Base-by-base conservation (phyloP, 768 basidiomycete species). In the Podaxis sp. region DNA sequence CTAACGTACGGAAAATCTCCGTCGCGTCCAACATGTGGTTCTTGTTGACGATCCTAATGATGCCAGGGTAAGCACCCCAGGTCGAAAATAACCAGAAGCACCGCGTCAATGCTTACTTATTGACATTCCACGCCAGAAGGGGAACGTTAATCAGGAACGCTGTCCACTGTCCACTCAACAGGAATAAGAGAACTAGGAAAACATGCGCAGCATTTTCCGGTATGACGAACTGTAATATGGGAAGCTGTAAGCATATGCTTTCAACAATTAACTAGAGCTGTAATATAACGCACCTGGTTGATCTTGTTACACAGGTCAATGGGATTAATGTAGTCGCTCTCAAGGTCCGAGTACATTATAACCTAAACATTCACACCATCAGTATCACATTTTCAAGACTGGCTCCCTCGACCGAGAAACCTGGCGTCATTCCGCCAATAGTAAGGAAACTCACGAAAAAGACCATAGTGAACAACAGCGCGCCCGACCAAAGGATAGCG, bases 281-380 rank as follows among this genome's bases (percentile, higher is more conserved):
- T 33, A 33, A 10, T 20, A 12, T 51, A 26, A 76, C 81, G 49
- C 64, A 96, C 96, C 78, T 94, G 91, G 75, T 99, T 98, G 69
- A 99, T 88, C 80, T 97, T 98, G 81, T 98, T 98, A 78, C 96
- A 99, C 46, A 98, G 89, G 77, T 99, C 96, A 84, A 99, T 99
- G 60, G 96, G 96, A 77, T 99, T 99, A 82, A 98, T 96, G 80
- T 98, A 98, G 83, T 97, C 95, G 82, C 94, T 96, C 77, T 97
- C 96, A 72, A 99, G 81, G 80, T 99, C 96, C 28, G 95, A 97
- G 82, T 97, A 98, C 96, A 98, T 98, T 82, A 99, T 98, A 71
- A 99, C 95, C 96, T 98, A 52, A 11, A 56, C 58, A 28, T 7
- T 13, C n/a, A 24, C 49, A 10, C 10, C 8, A 3, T 50, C 22